A percentile compares a stretch with the other conserved stretches of the same genome.
Conservation (phyloP, 2,329 filamentous ascomycete genomes). For the Aulographum hederae region DNA sequence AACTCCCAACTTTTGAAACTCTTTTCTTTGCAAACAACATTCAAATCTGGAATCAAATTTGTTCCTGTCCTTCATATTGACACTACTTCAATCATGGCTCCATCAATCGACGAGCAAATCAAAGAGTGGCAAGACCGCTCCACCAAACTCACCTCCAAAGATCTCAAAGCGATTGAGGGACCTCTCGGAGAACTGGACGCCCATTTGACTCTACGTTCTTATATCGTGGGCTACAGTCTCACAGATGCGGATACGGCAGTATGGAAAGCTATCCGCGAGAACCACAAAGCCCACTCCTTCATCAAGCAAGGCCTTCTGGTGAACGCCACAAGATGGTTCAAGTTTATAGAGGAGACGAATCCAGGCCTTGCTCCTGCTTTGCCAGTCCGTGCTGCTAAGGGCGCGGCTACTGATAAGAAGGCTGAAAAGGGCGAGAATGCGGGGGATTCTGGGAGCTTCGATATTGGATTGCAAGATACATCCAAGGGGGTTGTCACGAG, state of each 20-base stretch:
- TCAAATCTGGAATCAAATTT: too few relatives aligned
- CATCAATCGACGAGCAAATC: conserved; percentile 10
- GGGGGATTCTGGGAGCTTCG: conserved; percentile 73
- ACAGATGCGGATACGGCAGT: conserved; percentile 63
- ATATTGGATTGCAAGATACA: conserved; percentile 64
- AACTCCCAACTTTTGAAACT: too few relatives aligned
- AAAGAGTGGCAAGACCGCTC: conserved; percentile 39
- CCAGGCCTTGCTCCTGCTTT: conserved; percentile 55
- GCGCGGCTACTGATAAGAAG: conserved; percentile 39
- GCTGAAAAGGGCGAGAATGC: conserved; percentile 53
- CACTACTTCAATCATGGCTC: not conserved
- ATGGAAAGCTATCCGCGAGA: conserved; percentile 68
- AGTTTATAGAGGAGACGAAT: conserved; percentile 64
- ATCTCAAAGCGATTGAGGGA: conserved; percentile 67
- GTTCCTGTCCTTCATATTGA: too few relatives aligned
- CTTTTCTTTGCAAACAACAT: too few relatives aligned
- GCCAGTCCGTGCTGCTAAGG: conserved; percentile 15
- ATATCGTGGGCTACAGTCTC: conserved; percentile 64
- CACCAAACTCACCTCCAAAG: conserved; percentile 33
- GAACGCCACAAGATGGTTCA: conserved; percentile 76
- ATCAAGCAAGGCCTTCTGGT: conserved; percentile 59
- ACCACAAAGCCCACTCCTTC: conserved; percentile 66
- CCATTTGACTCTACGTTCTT: conserved; percentile 71
- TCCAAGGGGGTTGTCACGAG: conserved; percentile 68
- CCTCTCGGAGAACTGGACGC: conserved; percentile 62